Percentiles rank a stretch among this genome's conserved stretches.
These are phyloP conservation scores for Canariomyces notabilis DNA, from an alignment of 2,329 filamentous ascomycete genomes.

Conservation along the genomic window DNA sequence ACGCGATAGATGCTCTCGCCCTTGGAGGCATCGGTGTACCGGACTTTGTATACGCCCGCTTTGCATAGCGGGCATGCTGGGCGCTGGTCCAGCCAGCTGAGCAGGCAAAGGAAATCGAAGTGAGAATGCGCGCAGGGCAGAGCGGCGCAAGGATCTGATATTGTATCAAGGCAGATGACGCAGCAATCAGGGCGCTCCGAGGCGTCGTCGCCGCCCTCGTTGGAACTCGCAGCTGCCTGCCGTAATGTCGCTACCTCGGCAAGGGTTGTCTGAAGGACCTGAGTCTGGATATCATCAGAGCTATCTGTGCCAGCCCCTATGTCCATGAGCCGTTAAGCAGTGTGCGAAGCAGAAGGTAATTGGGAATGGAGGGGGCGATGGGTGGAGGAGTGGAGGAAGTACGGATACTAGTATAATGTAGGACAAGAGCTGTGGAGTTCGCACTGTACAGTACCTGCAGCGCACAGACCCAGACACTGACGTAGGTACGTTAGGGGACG, in stretches of 20 bases:
- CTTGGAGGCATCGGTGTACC: slow-evolving; percentile 40
- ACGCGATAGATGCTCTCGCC: slow-evolving; percentile 43
- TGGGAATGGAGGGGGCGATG: background rate
- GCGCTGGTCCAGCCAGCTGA: slow-evolving; percentile 72
- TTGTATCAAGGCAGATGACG: slow-evolving; percentile 78
- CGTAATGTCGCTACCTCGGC: slow-evolving; percentile 33
- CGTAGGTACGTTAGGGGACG: background rate
- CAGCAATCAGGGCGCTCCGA: slow-evolving; percentile 46
- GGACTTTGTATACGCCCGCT: slow-evolving; percentile 49
- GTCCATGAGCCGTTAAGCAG: slow-evolving; percentile 27
- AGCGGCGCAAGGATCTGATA: slow-evolving; percentile 67
- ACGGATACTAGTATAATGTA: no score
- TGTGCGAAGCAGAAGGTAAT: background rate
- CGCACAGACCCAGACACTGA: no score
- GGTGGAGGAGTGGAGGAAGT: no score
- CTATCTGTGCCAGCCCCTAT: slow-evolving; percentile 17
- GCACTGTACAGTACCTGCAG: no score
- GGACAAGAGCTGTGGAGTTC: no score
- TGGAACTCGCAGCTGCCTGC: slow-evolving; percentile 25
- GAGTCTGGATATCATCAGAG: slow-evolving; percentile 35
- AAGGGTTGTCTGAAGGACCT: slow-evolving; percentile 42
- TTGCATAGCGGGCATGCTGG: slow-evolving; percentile 78
- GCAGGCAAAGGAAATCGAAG: slow-evolving; percentile 82
- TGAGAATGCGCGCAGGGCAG: slow-evolving; percentile 72
- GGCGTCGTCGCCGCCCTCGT: slow-evolving; percentile 9